Percentiles rank a stretch among this genome's conserved stretches.
These are phyloP conservation scores for Hanseniaspora jakobsenii DNA, from an alignment of 805 yeast species.

Conservation along the genomic window DNA sequence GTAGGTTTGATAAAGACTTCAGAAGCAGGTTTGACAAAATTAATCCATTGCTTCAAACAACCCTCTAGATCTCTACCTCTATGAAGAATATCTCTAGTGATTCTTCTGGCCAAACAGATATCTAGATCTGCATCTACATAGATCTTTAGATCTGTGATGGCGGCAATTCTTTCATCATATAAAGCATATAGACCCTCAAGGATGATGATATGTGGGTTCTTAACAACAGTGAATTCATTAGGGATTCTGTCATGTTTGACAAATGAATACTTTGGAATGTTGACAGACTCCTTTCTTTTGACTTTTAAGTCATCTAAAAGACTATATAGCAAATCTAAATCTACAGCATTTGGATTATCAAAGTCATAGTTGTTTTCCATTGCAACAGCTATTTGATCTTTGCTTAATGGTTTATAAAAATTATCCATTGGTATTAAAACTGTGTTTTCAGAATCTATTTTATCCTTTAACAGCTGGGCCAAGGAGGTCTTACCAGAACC, in stretches of 20 bases:
- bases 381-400: slow-evolving; percentile 52
- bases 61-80: slow-evolving; percentile 79
- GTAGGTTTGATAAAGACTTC: slow-evolving; percentile 64
- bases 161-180: slow-evolving; percentile 54
- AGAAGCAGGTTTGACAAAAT: slow-evolving; percentile 85
- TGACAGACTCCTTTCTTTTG: slow-evolving; percentile 46
- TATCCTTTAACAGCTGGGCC: slow-evolving; percentile 67
- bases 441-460: slow-evolving; percentile 85
- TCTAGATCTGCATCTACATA: slow-evolving; percentile 92
- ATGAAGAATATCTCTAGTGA: slow-evolving; percentile 73
- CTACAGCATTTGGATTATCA: slow-evolving; percentile 77
- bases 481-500: slow-evolving; percentile 94
- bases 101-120: slow-evolving; percentile 77
- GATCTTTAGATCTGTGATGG: slow-evolving; percentile 71
- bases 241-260: slow-evolving; percentile 49
- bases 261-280: slow-evolving; percentile 61
- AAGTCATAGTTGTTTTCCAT: slow-evolving; percentile 66
- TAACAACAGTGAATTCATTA: slow-evolving; percentile 56
- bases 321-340: slow-evolving; percentile 56
- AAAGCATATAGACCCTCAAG: slow-evolving; percentile 85
- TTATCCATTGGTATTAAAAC: slow-evolving; percentile 81
- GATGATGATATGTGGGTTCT: slow-evolving; percentile 88
- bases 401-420: slow-evolving; percentile 65
- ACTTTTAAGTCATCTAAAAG: slow-evolving; percentile 55
- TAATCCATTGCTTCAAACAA: slow-evolving; percentile 78